Evolutionary conservation across 2,329 filamentous ascomycete species (phyloP), one percentile per base, ranked within the genome.

Genomic region (Aureobasidium lini): DNA sequence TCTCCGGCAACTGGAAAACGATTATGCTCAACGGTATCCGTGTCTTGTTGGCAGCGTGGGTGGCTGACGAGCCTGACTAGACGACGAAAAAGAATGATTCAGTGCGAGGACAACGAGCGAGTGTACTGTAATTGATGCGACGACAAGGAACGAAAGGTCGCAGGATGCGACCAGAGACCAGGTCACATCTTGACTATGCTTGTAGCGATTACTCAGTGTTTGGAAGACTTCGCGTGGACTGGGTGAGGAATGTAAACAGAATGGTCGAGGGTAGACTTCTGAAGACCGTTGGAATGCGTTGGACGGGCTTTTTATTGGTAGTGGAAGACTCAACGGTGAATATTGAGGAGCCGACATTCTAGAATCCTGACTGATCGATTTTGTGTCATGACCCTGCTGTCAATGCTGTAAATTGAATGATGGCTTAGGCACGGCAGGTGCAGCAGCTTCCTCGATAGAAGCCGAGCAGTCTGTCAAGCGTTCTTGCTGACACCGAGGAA

Each of bases 241-340:
- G 18, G n/a, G 5, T n/a, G n/a, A 49, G 54, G 54, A 58, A 58
- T 58, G 54, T 58, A 58, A 58, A 58, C 54, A 58, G 15, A 6
- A 9, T 16, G 10, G 1, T 18, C 8, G 42, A 16, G 31, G 2
- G 6, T 39, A 32, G 11, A 18, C 28, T 31, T 57, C 13, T 31
- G 18, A n/a, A 31, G 29, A 23, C 42, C 23, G n/a, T n/a, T 42
- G 54, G 54, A 58, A 58, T 58, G 54, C 44, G 37, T 43, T 49
- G 15, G 28, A 34, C 13, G 29, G 44, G 29, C 8, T 48, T 34
- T 32, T 48, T 48, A 23, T 43, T 42, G 31, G 9, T 23, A 23
- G 10, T 13, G n/a, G 13, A 10, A 46, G 10, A 23, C 6, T 8
- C 44, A 48, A 34, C 28, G 29, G 28, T 28, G 42, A 28, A 28